Conservation (phyloP, 2,329 filamentous ascomycete genomes). For the Tolypocladium guangdongense region DNA sequence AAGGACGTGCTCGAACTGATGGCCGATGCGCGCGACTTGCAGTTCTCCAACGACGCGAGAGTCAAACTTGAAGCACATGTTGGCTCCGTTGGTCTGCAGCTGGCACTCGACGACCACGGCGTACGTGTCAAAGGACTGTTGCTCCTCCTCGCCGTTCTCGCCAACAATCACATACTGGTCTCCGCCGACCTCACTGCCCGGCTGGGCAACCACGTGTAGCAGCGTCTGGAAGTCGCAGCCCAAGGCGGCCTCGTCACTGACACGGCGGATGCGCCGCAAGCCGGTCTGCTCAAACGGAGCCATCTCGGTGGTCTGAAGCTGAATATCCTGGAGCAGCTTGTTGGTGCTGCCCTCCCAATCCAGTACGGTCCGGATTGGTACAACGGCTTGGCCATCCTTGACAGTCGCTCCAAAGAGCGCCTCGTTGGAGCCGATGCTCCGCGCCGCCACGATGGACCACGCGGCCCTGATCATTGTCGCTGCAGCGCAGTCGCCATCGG, state of each 20-base stretch:
- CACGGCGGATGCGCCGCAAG: slow-evolving; percentile 15
- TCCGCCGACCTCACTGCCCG: neutral
- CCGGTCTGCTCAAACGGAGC: slow-evolving; percentile 15
- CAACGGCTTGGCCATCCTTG: slow-evolving; percentile 8
- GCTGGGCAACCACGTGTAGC: slow-evolving; percentile 1
- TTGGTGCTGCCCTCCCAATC: slow-evolving; percentile 4
- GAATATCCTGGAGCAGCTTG: slow-evolving; percentile 6
- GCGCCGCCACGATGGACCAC: slow-evolving; percentile 20
- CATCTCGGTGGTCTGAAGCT: slow-evolving; percentile 13
- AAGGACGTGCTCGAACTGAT: slow-evolving; percentile 5
- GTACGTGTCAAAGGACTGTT: neutral
- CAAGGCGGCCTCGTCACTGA: slow-evolving; percentile 3
- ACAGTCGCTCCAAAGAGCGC: slow-evolving; percentile 13
- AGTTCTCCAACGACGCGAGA: slow-evolving; percentile 1
- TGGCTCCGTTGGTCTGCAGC: neutral
- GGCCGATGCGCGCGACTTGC: slow-evolving; percentile 3
- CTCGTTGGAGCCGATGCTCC: slow-evolving; percentile 23
- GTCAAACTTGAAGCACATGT: slow-evolving; percentile 4
- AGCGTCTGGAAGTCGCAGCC: slow-evolving; percentile 9
- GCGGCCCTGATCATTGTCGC: slow-evolving; percentile 8
- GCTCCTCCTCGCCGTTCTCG: neutral
- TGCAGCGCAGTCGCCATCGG: neutral
- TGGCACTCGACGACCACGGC: slow-evolving; percentile 1
- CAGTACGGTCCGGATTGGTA: slow-evolving; percentile 7
- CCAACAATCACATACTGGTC: neutral